Conservation (phyloP, 352 stramenopile genomes). For the Phytophthora macrochlamydospora region DNA sequence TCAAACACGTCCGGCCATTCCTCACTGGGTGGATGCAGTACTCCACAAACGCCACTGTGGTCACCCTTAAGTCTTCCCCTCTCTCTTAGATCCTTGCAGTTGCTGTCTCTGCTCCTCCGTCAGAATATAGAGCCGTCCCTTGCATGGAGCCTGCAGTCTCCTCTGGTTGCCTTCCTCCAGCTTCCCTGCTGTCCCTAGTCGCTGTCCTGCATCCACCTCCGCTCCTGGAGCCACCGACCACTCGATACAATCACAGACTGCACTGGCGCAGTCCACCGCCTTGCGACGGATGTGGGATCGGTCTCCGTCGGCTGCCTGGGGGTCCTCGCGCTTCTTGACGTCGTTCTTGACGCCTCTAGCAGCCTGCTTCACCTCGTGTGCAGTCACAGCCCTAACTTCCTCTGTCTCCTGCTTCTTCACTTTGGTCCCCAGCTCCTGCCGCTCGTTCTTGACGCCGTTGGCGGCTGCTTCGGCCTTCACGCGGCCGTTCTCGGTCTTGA, state of each 20-base stretch:
- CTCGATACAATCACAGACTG: conserved; percentile 41
- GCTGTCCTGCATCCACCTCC: conserved; percentile 62
- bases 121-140: conserved; percentile 79
- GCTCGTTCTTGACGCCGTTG: conserved; percentile 23
- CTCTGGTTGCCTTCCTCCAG: conserved; percentile 67
- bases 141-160: conserved; percentile 84
- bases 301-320: conserved; percentile 21
- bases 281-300: conserved; percentile 65
- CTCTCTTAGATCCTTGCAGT: conserved; percentile 6
- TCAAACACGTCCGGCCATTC: conserved; percentile 79
- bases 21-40: conserved; percentile 82
- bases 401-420: conserved; percentile 29
- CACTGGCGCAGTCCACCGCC: conserved; percentile 41
- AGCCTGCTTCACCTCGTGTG: conserved; percentile 1
- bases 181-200: conserved; percentile 52
- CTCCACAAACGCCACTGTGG: conserved; percentile 64
- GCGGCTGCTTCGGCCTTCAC: conserved; percentile 20
- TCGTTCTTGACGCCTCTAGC: background rate
- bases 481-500: conserved; percentile 26
- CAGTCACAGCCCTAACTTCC: background rate
- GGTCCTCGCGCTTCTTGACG: conserved; percentile 24
- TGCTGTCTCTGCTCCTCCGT: conserved; percentile 22
- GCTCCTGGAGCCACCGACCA: conserved; percentile 57
- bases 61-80: conserved; percentile 5
- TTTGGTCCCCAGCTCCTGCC: conserved; percentile 14